Conservation (phyloP, 2,329 filamentous ascomycete genomes). For the Fusarium oligoseptatum region DNA sequence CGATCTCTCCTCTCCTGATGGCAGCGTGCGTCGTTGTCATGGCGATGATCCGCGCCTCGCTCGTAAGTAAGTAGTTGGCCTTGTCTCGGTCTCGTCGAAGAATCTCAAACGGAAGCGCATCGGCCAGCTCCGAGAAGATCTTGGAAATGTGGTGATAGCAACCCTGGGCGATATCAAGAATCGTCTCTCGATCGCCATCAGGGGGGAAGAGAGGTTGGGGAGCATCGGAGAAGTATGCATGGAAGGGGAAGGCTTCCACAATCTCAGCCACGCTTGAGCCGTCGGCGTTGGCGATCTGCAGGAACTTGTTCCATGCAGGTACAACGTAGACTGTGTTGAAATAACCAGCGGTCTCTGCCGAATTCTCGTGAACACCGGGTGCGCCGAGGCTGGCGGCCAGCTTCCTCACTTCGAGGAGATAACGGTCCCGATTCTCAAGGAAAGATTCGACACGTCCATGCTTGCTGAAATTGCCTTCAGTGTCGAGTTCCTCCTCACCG, state of each 20-base stretch:
- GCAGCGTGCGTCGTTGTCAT: conserved; percentile 99
- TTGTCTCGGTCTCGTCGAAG: conserved; percentile 90
- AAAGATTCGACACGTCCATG: conserved; percentile 95
- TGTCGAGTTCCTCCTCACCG: conserved; percentile 93
- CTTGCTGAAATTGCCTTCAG: conserved; percentile 91
- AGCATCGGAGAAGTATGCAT: conserved; percentile 86
- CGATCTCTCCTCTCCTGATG: conserved; percentile 92
- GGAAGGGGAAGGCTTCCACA: conserved; percentile 85
- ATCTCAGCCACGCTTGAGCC: conserved; percentile 72
- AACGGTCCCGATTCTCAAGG: conserved; percentile 84
- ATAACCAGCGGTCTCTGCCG: conserved; percentile 96
- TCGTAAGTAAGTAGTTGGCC: conserved; percentile 94
- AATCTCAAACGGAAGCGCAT: conserved; percentile 96
- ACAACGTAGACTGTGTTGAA: conserved; percentile 94
- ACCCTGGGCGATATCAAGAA: conserved; percentile 82
- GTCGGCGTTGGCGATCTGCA: conserved; percentile 67
- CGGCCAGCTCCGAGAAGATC: conserved; percentile 91
- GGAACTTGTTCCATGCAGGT: conserved; percentile 90
- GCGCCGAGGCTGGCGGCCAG: conserved; percentile 87
- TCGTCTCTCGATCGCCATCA: conserved; percentile 72
- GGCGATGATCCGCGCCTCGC: conserved; percentile 96
- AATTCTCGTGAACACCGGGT: conserved; percentile 94
- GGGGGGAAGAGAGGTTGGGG: conserved; percentile 86
- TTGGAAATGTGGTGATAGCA: conserved; percentile 91
- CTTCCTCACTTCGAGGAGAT: conserved; percentile 86